Conservation (phyloP, 192 early-diverging fungal genomes). For the Coemansia sp. region DNA sequence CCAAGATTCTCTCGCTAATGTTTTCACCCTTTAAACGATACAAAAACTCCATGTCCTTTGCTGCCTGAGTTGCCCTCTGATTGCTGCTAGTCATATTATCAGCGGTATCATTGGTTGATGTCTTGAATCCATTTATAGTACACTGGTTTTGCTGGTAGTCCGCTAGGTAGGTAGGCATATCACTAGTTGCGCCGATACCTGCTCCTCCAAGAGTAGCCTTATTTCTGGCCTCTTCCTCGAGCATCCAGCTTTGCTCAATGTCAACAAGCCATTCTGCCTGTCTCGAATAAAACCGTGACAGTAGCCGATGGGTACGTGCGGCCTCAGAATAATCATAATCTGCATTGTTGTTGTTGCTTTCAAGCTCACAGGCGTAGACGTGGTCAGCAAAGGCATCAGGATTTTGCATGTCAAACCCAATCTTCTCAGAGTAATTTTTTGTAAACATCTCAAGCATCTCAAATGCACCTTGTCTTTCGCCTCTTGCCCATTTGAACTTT, state of each 20-base stretch:
- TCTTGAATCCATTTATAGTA: too few species aligned
- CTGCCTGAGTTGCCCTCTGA: not conserved
- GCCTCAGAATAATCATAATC: constrained; percentile 12
- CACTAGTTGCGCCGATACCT: not conserved
- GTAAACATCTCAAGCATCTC: constrained; percentile 76
- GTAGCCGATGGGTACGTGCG: constrained; percentile 32
- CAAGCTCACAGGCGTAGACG: constrained; percentile 14
- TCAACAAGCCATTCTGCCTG: constrained; percentile 86
- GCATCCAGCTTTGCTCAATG: constrained; percentile 14
- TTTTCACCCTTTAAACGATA: constrained; percentile 18
- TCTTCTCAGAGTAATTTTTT: constrained; percentile 53
- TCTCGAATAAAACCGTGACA: constrained; percentile 84
- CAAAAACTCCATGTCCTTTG: constrained; percentile 14
- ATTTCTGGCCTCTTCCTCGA: constrained; percentile 10
- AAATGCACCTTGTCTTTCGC: constrained; percentile 54
- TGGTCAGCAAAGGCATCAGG: constrained; percentile 24
- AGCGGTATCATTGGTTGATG: too few species aligned
- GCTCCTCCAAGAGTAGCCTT: constrained; percentile 10
- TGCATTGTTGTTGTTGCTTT: not conserved
- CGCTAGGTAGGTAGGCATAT: not conserved
- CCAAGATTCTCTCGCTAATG: constrained; percentile 62
- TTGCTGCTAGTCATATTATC: too few species aligned
- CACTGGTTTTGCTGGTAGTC: too few species aligned
- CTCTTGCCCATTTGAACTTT: constrained; percentile 56
- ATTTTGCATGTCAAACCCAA: constrained; percentile 25